Evolutionary conservation across 2,329 filamentous ascomycete genomes (phyloP).

Genomic region (Pleochaeta shiraiana): DNA sequence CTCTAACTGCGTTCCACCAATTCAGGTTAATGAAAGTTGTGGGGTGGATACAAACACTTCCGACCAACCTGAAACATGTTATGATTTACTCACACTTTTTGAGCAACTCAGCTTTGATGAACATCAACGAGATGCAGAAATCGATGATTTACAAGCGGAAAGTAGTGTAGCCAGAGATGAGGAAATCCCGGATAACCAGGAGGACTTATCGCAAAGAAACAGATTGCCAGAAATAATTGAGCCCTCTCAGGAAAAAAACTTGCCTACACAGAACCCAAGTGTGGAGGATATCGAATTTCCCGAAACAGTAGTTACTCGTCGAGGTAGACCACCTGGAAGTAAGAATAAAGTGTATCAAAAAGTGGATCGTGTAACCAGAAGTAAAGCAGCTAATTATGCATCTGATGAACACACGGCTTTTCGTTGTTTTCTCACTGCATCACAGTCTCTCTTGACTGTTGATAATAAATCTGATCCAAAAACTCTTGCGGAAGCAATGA

Average conservation of each 20-base stretch:
- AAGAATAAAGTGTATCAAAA: not conserved
- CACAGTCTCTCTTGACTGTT: not conserved
- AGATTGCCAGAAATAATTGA: too few species aligned
- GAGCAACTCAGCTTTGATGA: too few species aligned
- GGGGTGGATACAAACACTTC: not conserved
- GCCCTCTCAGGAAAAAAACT: too few species aligned
- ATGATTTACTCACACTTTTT: not conserved
- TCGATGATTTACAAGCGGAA: not conserved
- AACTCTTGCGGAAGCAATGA: not conserved
- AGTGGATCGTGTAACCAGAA: not conserved
- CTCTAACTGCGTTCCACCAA: too few species aligned
- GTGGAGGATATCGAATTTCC: not conserved
- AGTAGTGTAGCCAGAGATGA: not conserved
- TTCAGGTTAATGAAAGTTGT: not conserved
- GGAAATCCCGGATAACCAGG: not conserved
- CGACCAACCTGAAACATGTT: not conserved
- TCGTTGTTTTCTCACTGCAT: not conserved
- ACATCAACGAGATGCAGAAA: not conserved
- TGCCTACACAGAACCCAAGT: not conserved
- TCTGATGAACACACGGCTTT: too few species aligned
- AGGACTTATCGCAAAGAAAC: not conserved
- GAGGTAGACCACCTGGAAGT: not conserved
- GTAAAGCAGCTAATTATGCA: not conserved
- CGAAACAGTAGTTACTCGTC: not conserved
- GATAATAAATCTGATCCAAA: not conserved